phyloP scores from a whole-genome alignment of 768 basidiomycete genomes.

The Dioszegia aurantiaca region DNA sequence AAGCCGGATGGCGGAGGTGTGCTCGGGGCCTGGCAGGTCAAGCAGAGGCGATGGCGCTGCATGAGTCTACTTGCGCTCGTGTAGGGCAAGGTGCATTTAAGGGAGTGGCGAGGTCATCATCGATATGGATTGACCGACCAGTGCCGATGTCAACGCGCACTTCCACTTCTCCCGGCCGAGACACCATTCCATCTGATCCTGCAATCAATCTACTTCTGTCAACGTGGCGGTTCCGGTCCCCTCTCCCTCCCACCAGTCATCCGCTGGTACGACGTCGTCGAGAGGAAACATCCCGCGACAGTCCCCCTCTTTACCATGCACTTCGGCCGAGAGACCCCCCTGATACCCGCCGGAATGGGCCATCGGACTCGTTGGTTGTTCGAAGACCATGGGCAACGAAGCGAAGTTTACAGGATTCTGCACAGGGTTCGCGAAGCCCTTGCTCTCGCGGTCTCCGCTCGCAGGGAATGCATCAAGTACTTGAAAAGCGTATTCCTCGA shows the following conservation, averaged over 20 bases:
- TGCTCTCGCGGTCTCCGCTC: background rate
- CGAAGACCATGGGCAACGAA: background rate
- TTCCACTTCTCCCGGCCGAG: too few relatives aligned
- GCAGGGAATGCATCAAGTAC: background rate
- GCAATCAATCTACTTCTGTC: too few relatives aligned
- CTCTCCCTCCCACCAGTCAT: background rate
- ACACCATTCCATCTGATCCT: too few relatives aligned
- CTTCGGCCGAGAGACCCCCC: background rate
- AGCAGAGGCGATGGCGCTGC: too few relatives aligned
- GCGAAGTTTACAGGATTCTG: background rate
- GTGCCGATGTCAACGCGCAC: too few relatives aligned
- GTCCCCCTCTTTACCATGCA: conserved; percentile 4
- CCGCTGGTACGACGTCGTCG: background rate
- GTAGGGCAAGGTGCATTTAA: too few relatives aligned
- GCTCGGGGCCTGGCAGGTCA: too few relatives aligned
- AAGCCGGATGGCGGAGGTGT: too few relatives aligned
- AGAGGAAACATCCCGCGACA: background rate
- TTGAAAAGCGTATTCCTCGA: background rate
- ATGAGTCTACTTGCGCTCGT: too few relatives aligned
- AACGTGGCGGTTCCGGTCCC: background rate
- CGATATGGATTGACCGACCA: too few relatives aligned
- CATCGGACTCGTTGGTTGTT: background rate
- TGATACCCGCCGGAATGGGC: background rate
- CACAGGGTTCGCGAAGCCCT: background rate
- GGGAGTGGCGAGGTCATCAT: too few relatives aligned